Evolutionary conservation across 768 basidiomycete species (phyloP), one percentile per base, ranked within the genome.

Genomic region (Trametes elegans): DNA sequence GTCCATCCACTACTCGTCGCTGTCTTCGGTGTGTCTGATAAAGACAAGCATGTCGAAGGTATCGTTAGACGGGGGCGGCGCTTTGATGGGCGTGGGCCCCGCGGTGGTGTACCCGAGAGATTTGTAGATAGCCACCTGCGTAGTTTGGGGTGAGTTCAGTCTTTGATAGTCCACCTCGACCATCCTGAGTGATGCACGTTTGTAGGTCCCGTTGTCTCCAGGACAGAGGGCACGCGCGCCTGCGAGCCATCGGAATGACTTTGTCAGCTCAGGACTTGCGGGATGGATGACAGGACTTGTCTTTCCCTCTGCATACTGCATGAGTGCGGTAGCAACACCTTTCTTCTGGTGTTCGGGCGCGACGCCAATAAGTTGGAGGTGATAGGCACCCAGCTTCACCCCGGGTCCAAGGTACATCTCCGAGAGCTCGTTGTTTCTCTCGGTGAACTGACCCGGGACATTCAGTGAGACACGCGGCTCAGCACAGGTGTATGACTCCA

Each of bases 341-440:
- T 48, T 57, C 29, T 28, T 31, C 26, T 57, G 60, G 24, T 47
- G 43, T 9, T 53, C 41, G 3, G 55, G 60, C 4, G 24, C 8
- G 1, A 57, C 52, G 3, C 55, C 60, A 14, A 61, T 48, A n/a
- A 57, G 35, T 32, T 61, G 60, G 13, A 47, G 48, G 38, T 61
- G 55, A 7, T 57, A 61, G 19, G 26, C 46, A 8, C 51, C 55
- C 7, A 57, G 60, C 36, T 61, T 61, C 11, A 57, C 55, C 2
- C 46, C 55, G 7, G 40, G 34, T 27, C 52, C 55, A 14, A 52
- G 43, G 23, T 46, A 36, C 6, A 23, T n/a, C 26, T 61, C 60
- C 5, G 32, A 41, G 2, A 61, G 47, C 2, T 26, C 42, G 26
- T 53, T 52, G 39, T 61, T 57, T 4, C 43, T 34, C 19, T 18